These are phyloP conservation scores for Monosporascus sp. DNA, from an alignment of 2,329 filamentous ascomycete species.

Conservation along the genomic window DNA sequence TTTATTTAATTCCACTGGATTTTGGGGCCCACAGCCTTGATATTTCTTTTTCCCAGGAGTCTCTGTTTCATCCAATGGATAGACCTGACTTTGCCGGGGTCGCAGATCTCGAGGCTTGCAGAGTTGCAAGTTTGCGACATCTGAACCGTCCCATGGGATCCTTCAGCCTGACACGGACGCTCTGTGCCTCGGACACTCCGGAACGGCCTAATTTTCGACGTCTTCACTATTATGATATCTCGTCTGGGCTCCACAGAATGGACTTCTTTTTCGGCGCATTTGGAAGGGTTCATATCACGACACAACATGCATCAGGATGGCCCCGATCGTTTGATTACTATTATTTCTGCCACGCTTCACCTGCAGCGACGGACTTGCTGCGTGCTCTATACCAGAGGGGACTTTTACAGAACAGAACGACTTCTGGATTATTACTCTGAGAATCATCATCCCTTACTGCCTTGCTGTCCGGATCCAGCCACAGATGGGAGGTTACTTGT, in stretches of 20 bases:
- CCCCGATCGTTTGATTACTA: slow-evolving; percentile 22
- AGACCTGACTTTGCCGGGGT: slow-evolving; percentile 24
- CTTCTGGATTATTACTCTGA: slow-evolving; percentile 12
- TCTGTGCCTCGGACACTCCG: slow-evolving; percentile 4
- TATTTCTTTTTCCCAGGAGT: slow-evolving; percentile 18
- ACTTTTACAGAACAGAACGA: slow-evolving; percentile 26
- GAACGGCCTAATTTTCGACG: slow-evolving; percentile 12
- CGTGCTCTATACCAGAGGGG: slow-evolving; percentile 21
- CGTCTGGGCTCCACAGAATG: slow-evolving; percentile 23
- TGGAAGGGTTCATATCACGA: slow-evolving; percentile 18
- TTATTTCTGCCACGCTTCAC: slow-evolving; percentile 23
- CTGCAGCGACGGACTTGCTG: slow-evolving; percentile 20
- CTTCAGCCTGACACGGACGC: slow-evolving; percentile 2
- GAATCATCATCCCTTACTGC: slow-evolving; percentile 24
- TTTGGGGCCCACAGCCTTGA: slow-evolving; percentile 20
- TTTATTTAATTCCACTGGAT: slow-evolving; percentile 26
- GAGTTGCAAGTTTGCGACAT: slow-evolving; percentile 30
- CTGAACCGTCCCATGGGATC: slow-evolving; percentile 19
- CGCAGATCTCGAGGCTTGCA: slow-evolving; percentile 21
- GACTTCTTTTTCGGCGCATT: slow-evolving; percentile 22
- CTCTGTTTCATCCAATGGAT: slow-evolving; percentile 24
- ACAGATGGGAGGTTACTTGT: slow-evolving; percentile 21
- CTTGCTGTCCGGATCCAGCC: slow-evolving; percentile 37
- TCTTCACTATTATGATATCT: slow-evolving; percentile 16
- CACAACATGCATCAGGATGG: slow-evolving; percentile 29